A percentile compares a stretch with the other conserved stretches of the same genome.
These are phyloP conservation scores for Lippia alba DNA, from an alignment of 305 asterid genomes.

Conservation along the genomic window DNA sequence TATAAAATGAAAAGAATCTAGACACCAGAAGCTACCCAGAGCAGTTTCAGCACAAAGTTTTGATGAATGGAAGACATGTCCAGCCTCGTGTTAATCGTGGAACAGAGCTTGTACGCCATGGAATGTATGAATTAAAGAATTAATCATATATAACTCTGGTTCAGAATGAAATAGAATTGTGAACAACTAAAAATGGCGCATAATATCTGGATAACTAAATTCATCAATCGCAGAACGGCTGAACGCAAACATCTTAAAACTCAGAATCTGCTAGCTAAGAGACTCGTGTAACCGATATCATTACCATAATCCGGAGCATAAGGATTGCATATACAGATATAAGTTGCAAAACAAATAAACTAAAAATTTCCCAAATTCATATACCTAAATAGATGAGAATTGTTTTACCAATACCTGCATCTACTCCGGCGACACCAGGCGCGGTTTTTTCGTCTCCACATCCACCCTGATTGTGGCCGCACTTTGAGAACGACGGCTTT, in stretches of 20 bases:
- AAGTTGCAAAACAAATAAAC: neutral
- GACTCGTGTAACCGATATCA: neutral
- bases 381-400: conserved; percentile 84
- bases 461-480: conserved; percentile 45
- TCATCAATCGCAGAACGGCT: too few species aligned
- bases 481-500: conserved; percentile 44
- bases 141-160: neutral
- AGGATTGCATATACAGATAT: too few species aligned
- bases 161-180: neutral
- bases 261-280: conserved; percentile 2
- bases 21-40: too few species aligned
- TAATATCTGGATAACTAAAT: neutral
- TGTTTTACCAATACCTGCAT: conserved; percentile 76
- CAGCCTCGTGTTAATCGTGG: too few species aligned
- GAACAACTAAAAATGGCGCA: neutral
- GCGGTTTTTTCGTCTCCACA: conserved; percentile 74
- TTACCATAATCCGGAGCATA: conserved; percentile 11
- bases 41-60: too few species aligned
- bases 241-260: neutral
- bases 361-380: neutral
- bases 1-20: too few species aligned
- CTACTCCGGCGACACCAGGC: conserved; percentile 71
- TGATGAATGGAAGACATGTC: neutral
- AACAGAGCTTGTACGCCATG: neutral
- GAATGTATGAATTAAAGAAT: neutral